Evolutionary conservation across 148 eudicot genomes (phyloP), one percentile per base, ranked within the genome.

Genomic region (Cornus florida): DNA sequence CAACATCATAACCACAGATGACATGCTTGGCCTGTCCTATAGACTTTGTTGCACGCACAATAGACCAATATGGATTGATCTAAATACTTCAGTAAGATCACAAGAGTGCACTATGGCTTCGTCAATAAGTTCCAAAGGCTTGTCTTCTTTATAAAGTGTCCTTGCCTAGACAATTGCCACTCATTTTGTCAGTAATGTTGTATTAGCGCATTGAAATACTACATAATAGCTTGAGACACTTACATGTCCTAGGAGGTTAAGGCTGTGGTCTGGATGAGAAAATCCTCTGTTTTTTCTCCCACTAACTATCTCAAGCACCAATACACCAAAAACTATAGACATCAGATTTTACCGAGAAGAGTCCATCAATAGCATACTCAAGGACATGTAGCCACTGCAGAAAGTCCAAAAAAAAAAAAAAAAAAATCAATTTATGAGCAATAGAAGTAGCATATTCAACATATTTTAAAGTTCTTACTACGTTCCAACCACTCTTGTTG

Each of bases 41-140:
- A 72, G 62, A 67, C 23, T 22, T 22, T 48, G 59, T 31, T 76
- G 79, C 10, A 76, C 79, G 14, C 79, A 76, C 19, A 76, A 76
- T 23, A 76, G 28, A 11, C 79, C 79, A 2, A 76, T 33, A 16
- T 67, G 57, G 12, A 76, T 76, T 23, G 79, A 68, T 76, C 79
- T 56, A 13, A 76, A 6, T 7, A 67, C 72, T 67, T 76, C 79
- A 2, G 41, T 17, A 0, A 50, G 71, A 76, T 46, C 16, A 31
- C 72, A 76, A 4, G 79, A 67, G 5, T 28, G 72, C 20, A 14
- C 9, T 3, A 66, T 43, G 13, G 23, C 3, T 48, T 5, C 39
- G 5, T 67, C 79, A 31, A 76, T 23, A 6, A 76, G 64, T 67
- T 76, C 79, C 41, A 67, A 23, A 17, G n/a, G 28, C 16, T 41